These are phyloP conservation scores for Aspergillus cavernicola DNA, from an alignment of 495 filamentous ascomycete genomes.

Conservation along the genomic window DNA sequence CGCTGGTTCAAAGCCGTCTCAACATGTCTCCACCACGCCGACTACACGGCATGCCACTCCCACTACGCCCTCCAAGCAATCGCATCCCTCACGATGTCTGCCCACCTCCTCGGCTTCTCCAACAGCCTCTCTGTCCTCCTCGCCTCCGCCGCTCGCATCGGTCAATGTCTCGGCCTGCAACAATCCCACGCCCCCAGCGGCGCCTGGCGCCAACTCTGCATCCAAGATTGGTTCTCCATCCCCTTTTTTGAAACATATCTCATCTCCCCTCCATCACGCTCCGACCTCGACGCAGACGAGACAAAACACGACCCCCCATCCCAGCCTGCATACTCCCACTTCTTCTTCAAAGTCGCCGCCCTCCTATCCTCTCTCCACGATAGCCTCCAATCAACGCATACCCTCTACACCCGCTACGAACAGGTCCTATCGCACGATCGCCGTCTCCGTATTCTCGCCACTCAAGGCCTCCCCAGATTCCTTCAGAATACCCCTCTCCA, in stretches of 20 bases:
- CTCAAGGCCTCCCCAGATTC: constrained; percentile 2
- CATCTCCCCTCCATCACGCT: constrained; percentile 25
- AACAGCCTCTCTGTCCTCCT: constrained; percentile 38
- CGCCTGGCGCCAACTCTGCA: constrained; percentile 43
- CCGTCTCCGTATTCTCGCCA: constrained; percentile 35
- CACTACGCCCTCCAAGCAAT: constrained; percentile 43
- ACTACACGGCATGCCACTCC: constrained; percentile 14
- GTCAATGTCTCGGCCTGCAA: constrained; percentile 35
- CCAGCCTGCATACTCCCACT: constrained; percentile 34
- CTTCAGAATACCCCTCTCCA: constrained; percentile 25
- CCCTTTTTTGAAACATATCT: constrained; percentile 46
- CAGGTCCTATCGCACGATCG: constrained; percentile 42
- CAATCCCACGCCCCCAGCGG: constrained; percentile 27
- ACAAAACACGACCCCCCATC: constrained; percentile 37
- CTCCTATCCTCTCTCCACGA: constrained; percentile 42
- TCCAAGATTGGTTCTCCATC: constrained; percentile 48
- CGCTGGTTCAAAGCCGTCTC: constrained; percentile 8
- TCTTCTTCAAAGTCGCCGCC: constrained; percentile 36
- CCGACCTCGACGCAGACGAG: constrained; percentile 35
- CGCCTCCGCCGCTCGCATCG: constrained; percentile 37
- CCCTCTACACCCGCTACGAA: constrained; percentile 36
- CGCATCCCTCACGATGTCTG: constrained; percentile 40
- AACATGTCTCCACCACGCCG: neutral
- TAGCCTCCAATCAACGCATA: constrained; percentile 26
- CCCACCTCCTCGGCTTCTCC: constrained; percentile 44